Conservation (phyloP, 108 stramenopile genomes). For the Cyclostephanos invisitatus region DNA sequence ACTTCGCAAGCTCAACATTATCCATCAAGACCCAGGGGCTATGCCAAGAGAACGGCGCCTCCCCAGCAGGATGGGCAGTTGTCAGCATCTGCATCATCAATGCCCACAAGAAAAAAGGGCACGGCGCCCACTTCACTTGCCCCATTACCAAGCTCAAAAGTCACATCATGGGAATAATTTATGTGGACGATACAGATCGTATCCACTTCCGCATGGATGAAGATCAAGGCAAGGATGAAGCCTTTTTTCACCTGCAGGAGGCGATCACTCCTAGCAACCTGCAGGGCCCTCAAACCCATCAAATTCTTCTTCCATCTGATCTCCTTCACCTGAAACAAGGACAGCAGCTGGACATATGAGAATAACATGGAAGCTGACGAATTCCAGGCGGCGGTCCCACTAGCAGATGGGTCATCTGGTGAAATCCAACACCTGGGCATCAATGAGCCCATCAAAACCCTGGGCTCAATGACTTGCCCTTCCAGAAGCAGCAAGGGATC, state of each 20-base stretch:
- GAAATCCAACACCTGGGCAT: slow-evolving; percentile 14
- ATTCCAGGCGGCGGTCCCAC: slow-evolving; percentile 4
- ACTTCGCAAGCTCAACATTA: neutral
- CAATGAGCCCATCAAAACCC: slow-evolving; percentile 3
- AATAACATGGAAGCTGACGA: slow-evolving; percentile 1
- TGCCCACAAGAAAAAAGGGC: neutral
- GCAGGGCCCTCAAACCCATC: slow-evolving; percentile 8
- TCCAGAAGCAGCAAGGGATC: neutral
- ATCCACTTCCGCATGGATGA: neutral
- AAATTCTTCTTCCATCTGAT: slow-evolving; percentile 23
- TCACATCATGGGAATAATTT: neutral
- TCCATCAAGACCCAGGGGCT: slow-evolving; percentile 3
- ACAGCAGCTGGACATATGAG: slow-evolving; percentile 20
- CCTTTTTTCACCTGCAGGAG: neutral
- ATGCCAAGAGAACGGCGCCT: neutral
- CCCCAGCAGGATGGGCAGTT: no score
- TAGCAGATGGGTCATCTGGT: slow-evolving; percentile 14
- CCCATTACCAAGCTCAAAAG: neutral
- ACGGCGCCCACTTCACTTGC: neutral
- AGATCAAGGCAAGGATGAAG: neutral
- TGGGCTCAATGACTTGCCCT: slow-evolving; percentile 6
- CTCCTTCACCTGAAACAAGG: neutral
- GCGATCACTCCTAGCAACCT: slow-evolving; percentile 7
- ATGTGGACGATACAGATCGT: neutral
- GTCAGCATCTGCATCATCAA: no score